These are phyloP conservation scores for Hymenoscyphus scutula DNA, from an alignment of 2,329 filamentous ascomycete species.

Conservation along the genomic window DNA sequence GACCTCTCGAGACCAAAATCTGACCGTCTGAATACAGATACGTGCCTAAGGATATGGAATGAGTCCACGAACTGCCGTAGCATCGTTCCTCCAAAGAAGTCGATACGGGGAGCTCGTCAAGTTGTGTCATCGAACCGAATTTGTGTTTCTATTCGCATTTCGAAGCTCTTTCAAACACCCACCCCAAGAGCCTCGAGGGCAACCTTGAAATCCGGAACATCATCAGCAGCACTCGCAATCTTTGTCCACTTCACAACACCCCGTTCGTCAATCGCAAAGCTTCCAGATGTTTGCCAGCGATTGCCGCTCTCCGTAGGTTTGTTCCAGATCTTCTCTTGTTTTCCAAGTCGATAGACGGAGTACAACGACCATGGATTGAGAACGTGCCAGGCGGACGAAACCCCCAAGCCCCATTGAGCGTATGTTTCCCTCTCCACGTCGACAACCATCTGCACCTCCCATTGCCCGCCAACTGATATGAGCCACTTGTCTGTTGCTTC, in stretches of 20 bases:
- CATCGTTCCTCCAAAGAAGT: neutral
- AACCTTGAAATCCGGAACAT: constrained; percentile 52
- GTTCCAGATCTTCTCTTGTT: constrained; percentile 65
- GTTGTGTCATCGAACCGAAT: neutral
- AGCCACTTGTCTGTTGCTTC: constrained; percentile 49
- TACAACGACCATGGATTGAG: constrained; percentile 57
- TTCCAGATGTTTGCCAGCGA: constrained; percentile 67
- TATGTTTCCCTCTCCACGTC: constrained; percentile 61
- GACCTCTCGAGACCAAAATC: neutral
- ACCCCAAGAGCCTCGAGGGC: constrained; percentile 38
- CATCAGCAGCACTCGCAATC: constrained; percentile 48
- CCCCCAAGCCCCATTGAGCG: constrained; percentile 63
- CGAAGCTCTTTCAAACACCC: neutral
- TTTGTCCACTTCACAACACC: constrained; percentile 54
- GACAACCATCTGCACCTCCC: constrained; percentile 55
- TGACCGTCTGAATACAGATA: neutral
- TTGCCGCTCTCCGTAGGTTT: constrained; percentile 62
- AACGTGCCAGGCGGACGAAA: constrained; percentile 59
- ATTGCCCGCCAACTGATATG: constrained; percentile 26
- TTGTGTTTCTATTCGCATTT: neutral
- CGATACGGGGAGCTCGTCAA: neutral
- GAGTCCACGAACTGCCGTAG: neutral
- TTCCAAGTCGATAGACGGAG: constrained; percentile 55
- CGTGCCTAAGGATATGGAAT: neutral
- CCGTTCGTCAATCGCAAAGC: constrained; percentile 56